Conservation (phyloP, 441 rosid genomes). For the Euphorbia neoarborescens region DNA sequence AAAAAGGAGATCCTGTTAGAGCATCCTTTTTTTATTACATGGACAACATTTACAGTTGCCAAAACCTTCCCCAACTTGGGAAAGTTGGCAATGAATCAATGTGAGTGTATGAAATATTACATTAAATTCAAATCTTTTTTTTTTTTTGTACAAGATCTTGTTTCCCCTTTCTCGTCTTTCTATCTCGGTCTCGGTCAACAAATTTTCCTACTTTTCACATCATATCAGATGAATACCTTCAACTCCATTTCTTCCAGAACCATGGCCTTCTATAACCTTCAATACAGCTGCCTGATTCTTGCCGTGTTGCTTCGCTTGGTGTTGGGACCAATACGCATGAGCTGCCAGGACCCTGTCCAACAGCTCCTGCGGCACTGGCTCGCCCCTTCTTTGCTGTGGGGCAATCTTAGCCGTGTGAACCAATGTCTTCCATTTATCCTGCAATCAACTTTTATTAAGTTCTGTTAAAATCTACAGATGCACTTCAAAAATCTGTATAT, state of each 20-base stretch:
- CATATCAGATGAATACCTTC: conserved; percentile 22
- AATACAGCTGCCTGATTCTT: conserved; percentile 31
- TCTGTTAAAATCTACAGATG: no score
- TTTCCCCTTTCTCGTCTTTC: conserved; percentile 22
- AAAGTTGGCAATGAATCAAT: conserved; percentile 35
- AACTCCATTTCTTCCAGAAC: conserved; percentile 17
- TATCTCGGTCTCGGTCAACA: not conserved
- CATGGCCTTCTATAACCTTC: conserved; percentile 23
- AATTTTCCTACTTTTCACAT: conserved; percentile 22
- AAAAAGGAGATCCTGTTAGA: conserved; percentile 21
- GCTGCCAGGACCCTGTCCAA: conserved; percentile 71
- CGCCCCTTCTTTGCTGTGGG: conserved; percentile 85
- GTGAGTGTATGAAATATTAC: conserved; percentile 37
- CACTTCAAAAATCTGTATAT: not conserved
- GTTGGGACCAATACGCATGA: conserved; percentile 66
- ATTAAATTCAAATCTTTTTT: conserved; percentile 15
- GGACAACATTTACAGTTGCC: conserved; percentile 49
- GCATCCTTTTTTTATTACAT: conserved; percentile 35
- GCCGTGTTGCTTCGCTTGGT: conserved; percentile 41
- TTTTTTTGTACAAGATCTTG: conserved; percentile 34
- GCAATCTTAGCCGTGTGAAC: conserved; percentile 86
- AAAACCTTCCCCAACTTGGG: conserved; percentile 10
- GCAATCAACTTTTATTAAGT: conserved; percentile 5
- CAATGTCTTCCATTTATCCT: conserved; percentile 92
- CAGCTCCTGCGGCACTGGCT: conserved; percentile 77